These are phyloP conservation scores for Neonectria magnoliae DNA, from an alignment of 2,329 filamentous ascomycete genomes.

Conservation along the genomic window DNA sequence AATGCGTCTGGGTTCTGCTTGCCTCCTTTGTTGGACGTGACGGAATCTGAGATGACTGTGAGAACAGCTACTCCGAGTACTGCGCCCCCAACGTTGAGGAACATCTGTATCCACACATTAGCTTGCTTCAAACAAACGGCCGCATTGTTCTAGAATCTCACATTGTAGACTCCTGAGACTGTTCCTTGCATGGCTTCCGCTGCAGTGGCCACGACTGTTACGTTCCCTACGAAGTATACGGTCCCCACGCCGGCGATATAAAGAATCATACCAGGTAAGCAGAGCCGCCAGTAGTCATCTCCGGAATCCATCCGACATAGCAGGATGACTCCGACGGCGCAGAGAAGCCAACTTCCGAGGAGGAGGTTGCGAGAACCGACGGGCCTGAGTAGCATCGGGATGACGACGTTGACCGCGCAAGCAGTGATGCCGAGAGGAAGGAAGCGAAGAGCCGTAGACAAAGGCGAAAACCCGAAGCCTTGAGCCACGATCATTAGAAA, in stretches of 20 bases:
- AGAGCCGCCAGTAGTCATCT: background rate
- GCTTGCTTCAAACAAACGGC: background rate
- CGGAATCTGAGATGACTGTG: background rate
- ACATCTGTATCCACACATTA: background rate
- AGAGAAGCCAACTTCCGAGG: background rate
- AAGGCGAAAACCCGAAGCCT: background rate
- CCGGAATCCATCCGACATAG: background rate
- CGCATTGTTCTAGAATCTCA: background rate
- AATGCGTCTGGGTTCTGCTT: background rate
- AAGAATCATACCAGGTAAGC: background rate
- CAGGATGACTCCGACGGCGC: background rate
- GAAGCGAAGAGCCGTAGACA: background rate
- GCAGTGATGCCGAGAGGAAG: background rate
- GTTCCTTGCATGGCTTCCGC: background rate
- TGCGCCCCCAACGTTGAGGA: background rate
- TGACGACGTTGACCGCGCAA: background rate
- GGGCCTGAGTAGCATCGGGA: background rate
- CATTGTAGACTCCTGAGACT: background rate
- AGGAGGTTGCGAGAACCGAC: background rate
- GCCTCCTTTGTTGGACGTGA: background rate
- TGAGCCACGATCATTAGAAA: background rate
- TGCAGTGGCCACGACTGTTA: background rate
- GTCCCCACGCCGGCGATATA: background rate
- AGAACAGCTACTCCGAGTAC: background rate
- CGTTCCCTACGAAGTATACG: background rate